Conservation (phyloP, 768 basidiomycete species). For the Boletus vermiculosoides region DNA sequence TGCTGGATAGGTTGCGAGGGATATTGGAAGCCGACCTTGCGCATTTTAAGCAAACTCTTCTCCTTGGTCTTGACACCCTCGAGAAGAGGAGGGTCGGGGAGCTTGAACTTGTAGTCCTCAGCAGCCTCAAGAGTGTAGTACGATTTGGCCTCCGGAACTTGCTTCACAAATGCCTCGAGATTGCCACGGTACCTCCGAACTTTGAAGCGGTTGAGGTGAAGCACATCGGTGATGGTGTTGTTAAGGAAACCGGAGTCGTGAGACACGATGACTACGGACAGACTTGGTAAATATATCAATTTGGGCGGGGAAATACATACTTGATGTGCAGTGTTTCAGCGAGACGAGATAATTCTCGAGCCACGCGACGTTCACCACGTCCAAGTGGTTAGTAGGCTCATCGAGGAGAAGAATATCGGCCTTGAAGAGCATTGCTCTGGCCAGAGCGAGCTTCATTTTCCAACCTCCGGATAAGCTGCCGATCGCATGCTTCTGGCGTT, state of each 20-base stretch:
- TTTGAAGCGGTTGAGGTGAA: constrained; percentile 99
- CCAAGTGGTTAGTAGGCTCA: constrained; percentile 96
- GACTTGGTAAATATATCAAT: constrained; percentile 8
- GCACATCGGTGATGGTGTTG: constrained; percentile 96
- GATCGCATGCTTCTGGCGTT: constrained; percentile 81
- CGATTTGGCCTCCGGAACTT: constrained; percentile 94
- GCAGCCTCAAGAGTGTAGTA: constrained; percentile 96
- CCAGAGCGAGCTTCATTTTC: constrained; percentile 99
- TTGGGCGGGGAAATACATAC: constrained; percentile 41
- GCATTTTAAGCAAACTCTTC: constrained; percentile 96
- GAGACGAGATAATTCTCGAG: constrained; percentile 89
- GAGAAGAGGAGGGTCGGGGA: constrained; percentile 93
- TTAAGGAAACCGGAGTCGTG: constrained; percentile 98
- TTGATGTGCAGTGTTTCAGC: constrained; percentile 90
- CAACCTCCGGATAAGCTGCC: constrained; percentile 95
- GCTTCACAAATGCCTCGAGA: constrained; percentile 90
- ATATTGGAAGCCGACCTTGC: constrained; percentile 97
- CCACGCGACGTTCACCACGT: constrained; percentile 97
- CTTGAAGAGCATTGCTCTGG: constrained; percentile 96
- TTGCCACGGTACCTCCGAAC: constrained; percentile 93
- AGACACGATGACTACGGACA: constrained; percentile 79
- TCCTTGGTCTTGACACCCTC: constrained; percentile 99
- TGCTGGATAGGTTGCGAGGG: constrained; percentile 83
- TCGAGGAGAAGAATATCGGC: constrained; percentile 96
- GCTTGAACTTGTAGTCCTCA: constrained; percentile 98